These are phyloP conservation scores for Blastobotrys aristatus DNA, from an alignment of 1,139 yeast species.

Conservation along the genomic window DNA sequence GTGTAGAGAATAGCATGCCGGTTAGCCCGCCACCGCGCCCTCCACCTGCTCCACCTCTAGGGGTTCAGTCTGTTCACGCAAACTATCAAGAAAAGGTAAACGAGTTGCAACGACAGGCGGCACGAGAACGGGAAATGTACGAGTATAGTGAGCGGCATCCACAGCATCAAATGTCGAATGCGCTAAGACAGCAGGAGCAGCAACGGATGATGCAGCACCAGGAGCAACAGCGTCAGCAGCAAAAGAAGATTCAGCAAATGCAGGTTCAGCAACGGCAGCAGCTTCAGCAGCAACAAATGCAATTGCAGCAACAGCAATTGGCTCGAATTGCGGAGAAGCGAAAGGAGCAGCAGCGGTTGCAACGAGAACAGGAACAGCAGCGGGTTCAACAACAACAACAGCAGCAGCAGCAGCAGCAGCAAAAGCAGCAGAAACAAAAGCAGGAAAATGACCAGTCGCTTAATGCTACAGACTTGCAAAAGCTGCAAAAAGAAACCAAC, in stretches of 20 bases:
- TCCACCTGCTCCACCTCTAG: slow-evolving; percentile 41
- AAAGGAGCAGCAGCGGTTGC: slow-evolving; percentile 17
- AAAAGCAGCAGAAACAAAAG: slow-evolving; percentile 16
- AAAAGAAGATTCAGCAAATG: slow-evolving; percentile 17
- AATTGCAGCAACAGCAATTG: slow-evolving; percentile 15
- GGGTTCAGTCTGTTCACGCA: slow-evolving; percentile 34
- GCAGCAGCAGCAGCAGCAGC: slow-evolving; percentile 19
- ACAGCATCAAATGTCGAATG: slow-evolving; percentile 13
- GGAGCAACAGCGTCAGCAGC: slow-evolving; percentile 16
- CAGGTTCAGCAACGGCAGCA: slow-evolving; percentile 16
- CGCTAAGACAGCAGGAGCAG: slow-evolving; percentile 18
- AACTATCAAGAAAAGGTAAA: slow-evolving; percentile 19
- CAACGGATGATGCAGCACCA: slow-evolving; percentile 17
- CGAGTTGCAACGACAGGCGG: slow-evolving; percentile 19
- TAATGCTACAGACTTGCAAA: slow-evolving; percentile 28
- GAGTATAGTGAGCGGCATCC: slow-evolving; percentile 15
- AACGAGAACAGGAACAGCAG: slow-evolving; percentile 11
- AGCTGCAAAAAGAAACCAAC: slow-evolving; percentile 32
- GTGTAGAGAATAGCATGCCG: slow-evolving; percentile 1
- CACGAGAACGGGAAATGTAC: slow-evolving; percentile 17
- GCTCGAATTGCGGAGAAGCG: slow-evolving; percentile 15
- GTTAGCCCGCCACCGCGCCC: slow-evolving; percentile 38
- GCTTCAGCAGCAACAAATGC: slow-evolving; percentile 17
- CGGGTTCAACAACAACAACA: slow-evolving; percentile 17
- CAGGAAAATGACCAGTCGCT: slow-evolving; percentile 16